A percentile compares a stretch with the other conserved stretches of the same genome.
Evolutionary conservation across 352 stramenopile genomes (phyloP).

Genomic region (Phytophthora boehmeriae): DNA sequence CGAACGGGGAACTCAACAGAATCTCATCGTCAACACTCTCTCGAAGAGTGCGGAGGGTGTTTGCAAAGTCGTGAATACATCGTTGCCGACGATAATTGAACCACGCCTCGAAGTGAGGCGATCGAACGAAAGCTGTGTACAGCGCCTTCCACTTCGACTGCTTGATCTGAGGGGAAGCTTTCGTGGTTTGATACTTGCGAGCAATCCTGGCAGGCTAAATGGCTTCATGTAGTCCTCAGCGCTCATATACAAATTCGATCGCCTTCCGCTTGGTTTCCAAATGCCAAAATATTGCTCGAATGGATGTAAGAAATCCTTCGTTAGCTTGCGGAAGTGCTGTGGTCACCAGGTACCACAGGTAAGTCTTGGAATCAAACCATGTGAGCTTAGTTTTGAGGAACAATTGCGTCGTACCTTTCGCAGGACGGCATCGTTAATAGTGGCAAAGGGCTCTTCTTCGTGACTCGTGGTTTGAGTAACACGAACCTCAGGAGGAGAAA

Average conservation of each 20-base stretch:
- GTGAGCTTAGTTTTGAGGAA: not conserved
- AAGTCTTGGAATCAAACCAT: not conserved
- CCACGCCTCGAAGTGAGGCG: conserved; percentile 79
- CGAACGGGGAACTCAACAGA: conserved; percentile 49
- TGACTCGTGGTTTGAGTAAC: conserved; percentile 52
- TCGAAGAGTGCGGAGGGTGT: conserved; percentile 61
- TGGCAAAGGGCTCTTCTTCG: conserved; percentile 70
- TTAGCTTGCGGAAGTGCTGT: conserved; percentile 88
- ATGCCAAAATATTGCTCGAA: conserved; percentile 90
- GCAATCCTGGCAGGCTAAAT: conserved; percentile 59
- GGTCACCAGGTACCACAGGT: not conserved
- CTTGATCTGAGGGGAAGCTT: conserved; percentile 71
- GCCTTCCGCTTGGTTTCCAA: conserved; percentile 62
- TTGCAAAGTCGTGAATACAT: conserved; percentile 71
- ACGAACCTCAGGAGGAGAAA: conserved; percentile 52
- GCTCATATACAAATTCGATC: conserved; percentile 74
- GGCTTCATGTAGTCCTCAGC: conserved; percentile 77
- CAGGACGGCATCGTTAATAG: conserved; percentile 88
- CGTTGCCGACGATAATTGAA: conserved; percentile 70
- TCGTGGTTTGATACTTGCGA: conserved; percentile 57
- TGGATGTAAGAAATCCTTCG: conserved; percentile 83
- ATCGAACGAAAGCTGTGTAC: conserved; percentile 75
- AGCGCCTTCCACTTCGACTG: conserved; percentile 67
- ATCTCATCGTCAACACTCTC: conserved; percentile 41
- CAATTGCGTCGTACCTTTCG: conserved; percentile 50